Evolutionary conservation across 257 asterid genomes (phyloP), one percentile per base, ranked within the genome.

Genomic region (Perilla frutescens): DNA sequence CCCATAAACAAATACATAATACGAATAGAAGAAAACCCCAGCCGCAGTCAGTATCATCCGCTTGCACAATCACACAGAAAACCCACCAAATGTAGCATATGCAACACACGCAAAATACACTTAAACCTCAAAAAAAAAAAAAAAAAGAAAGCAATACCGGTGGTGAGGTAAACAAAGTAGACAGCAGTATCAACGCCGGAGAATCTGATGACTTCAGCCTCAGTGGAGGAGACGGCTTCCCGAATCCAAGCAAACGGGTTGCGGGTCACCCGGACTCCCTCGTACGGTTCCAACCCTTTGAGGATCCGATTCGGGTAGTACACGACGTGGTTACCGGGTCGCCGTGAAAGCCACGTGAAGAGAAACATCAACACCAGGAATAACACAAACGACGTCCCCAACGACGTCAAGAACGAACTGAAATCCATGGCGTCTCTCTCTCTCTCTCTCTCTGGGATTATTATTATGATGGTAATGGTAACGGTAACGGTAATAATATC

Each of bases 151-250:
- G 36, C 39, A 9, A 29, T 79, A 94, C 98, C 97, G 32, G 98
- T 91, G 55, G 87, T 66, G 79, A 91, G 90, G 88, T 84, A 94
- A 57, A 94, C 96, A 41, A 91, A 94, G 82, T 94, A 92, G 78
- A 94, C 98, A 54, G 98, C 99, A 66, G 99, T 67, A 86, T 94
- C 99, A 71, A 94, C 92, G 79, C 99, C 97, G 79, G 98, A 91
- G 70, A 83, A 51, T 20, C 78, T 62, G 80, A 94, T 76, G 64
- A 94, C 83, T 71, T 94, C 98, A 29, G 90, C 85, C 86, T 94
- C 99, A 49, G 96, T 76, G 5, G 98, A 91, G 55, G 87, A 58
- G 40, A 87, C 7, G 3, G 99, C 96, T 71, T 94, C 99, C 20
- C 84, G 82, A 73, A 94, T 87, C 99, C 99, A 94, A 13, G 96